Conservation (phyloP, 164 flowering plant genomes). For the Stephania yunnanensis region DNA sequence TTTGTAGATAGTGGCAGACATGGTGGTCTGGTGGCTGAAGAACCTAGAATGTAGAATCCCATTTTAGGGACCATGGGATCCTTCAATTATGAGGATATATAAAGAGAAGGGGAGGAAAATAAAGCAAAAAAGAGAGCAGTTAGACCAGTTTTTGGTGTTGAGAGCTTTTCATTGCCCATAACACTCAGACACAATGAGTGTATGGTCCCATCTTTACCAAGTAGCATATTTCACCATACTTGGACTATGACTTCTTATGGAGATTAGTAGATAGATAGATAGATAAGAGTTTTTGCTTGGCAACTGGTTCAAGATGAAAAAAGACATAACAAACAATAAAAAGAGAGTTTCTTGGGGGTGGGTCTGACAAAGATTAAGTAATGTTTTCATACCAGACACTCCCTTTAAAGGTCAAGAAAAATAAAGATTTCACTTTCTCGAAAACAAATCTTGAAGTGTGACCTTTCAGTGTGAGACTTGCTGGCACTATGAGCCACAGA, state of each 20-base stretch:
- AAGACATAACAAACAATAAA: not conserved
- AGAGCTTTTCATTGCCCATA: not conserved
- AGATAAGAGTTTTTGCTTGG: not conserved
- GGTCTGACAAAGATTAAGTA: not conserved
- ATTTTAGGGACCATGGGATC: not conserved
- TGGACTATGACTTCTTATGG: not conserved
- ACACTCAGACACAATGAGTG: not conserved
- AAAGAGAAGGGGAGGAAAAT: not conserved
- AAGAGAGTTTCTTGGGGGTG: not conserved
- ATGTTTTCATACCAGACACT: not conserved
- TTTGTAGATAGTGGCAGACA: not conserved
- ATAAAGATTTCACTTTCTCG: not conserved
- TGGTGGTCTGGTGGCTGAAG: not conserved
- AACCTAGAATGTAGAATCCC: not conserved
- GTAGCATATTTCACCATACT: not conserved
- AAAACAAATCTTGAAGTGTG: not conserved
- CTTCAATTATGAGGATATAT: not conserved
- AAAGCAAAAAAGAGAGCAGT: not conserved
- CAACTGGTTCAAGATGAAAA: not conserved
- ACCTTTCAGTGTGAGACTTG: not conserved
- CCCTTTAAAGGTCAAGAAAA: not conserved
- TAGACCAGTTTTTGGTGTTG: not conserved
- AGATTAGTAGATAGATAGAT: not conserved
- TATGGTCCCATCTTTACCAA: not conserved
- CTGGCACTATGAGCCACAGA: not conserved